Evolutionary conservation across 2,329 filamentous ascomycete species (phyloP), one percentile per base, ranked within the genome.

Genomic region (Metarhizium humberi): DNA sequence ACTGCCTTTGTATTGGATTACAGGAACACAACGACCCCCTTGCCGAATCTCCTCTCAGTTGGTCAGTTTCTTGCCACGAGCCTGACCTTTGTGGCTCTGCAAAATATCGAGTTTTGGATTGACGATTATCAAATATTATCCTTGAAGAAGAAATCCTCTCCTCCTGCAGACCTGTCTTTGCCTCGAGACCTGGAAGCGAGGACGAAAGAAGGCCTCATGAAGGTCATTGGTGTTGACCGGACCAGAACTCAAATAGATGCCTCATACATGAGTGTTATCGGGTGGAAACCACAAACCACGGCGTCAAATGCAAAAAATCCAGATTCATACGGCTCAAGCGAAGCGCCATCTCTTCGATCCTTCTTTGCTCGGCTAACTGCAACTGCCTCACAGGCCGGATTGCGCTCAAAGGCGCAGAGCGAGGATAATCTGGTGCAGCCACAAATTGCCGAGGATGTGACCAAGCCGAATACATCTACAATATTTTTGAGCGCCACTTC

Each of bases 1-100:
- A 99, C 95, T 2, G 88, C 87, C n/a, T 99, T 99, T 67, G 85
- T 96, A 50, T 79, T 99, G 50, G 92, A 97, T 67, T 96, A 97
- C 71, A 82, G 94, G 66, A 96, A 95, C 67, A 82, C 82, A 34
- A 92, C 88, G 0, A 92, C 91, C 0, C 90, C 92, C 2, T 74
- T 97, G 51, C 94, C 95, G 3, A 90, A 90, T 58, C 75, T 99
- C 8, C 77, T 95, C 30, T 91, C 90, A 1, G 79, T 99, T 54
- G 87, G 88, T 65, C 92, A 96, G 70, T 99, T 99, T 62, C 75
- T 99, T 51, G 89, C 92, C 4, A 97, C 92, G 6, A 96, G 92
- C 73, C 75, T 99, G 69, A 97, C 94, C 0, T 99, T 99, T 73
- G 92, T 99, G 57, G 88, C 90, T 0, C 76, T 99, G 29, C 81